These are phyloP conservation scores for Pachysolen tannophilus DNA, from an alignment of 805 yeast genomes.

Conservation along the genomic window DNA sequence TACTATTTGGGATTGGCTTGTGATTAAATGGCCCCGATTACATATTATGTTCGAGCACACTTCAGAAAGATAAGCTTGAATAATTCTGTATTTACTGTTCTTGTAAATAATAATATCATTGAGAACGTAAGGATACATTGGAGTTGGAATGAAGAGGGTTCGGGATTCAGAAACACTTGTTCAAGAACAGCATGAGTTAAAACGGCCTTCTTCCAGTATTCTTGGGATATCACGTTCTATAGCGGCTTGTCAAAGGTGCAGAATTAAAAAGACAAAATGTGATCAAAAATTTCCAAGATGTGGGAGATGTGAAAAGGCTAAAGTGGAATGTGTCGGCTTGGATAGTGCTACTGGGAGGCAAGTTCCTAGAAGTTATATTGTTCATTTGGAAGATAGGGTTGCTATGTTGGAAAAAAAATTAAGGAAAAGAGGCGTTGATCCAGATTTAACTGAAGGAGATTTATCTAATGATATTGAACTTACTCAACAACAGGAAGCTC, in stretches of 20 bases:
- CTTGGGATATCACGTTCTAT: constrained; percentile 53
- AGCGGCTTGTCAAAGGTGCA: constrained; percentile 82
- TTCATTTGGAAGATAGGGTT: constrained; percentile 61
- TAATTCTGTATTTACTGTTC: no score
- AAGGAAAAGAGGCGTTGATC: constrained; percentile 32
- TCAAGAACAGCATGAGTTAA: no score
- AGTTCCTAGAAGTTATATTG: constrained; percentile 72
- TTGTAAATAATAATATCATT: no score
- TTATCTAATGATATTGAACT: constrained; percentile 1
- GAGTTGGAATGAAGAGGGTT: no score
- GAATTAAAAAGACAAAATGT: constrained; percentile 58
- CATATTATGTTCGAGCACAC: no score
- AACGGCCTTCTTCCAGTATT: constrained; percentile 13
- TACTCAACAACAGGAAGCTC: background rate
- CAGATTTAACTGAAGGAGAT: constrained; percentile 11
- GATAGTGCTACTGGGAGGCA: constrained; percentile 88
- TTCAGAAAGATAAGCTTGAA: no score
- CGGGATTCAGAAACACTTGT: no score
- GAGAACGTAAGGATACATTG: no score
- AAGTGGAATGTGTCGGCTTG: constrained; percentile 69
- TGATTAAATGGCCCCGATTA: no score
- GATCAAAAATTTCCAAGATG: constrained; percentile 65
- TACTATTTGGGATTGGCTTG: no score
- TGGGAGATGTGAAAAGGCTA: constrained; percentile 52
- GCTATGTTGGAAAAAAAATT: constrained; percentile 46